Evolutionary conservation across 176 grass and related monocot genomes (phyloP), one percentile per base, ranked within the genome.

Genomic region (Oryza glumipatula): DNA sequence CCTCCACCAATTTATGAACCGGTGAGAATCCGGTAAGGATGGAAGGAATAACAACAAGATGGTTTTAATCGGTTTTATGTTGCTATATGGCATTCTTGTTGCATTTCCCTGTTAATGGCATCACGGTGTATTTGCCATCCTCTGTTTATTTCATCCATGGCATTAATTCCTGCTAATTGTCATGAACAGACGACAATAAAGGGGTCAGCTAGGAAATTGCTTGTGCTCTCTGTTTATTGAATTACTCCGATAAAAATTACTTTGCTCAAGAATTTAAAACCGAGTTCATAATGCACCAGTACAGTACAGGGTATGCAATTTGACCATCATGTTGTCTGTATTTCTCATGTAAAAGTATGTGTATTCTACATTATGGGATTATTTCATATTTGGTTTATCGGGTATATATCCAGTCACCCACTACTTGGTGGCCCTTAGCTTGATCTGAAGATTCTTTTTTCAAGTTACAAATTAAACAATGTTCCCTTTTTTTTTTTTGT

Each of bases 1-100:
- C 96, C 96, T 2, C 96, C 96, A 22, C 91, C 91, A 11, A 96
- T 98, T 32, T 61, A 95, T 33, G 96, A 98, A 60, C 86, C 84
- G 11, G 96, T 77, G 6, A 89, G 96, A 68, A 83, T 98, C 52
- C 67, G 70, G 89, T 95, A 91, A 84, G n/a, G 51, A 74, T 68
- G 68, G 35, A 14, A 54, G 51, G 51, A n/a, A 60, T 9, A 60
- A 66, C 61, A 24, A 41, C 0, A 11, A 4, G 38, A 70, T 51
- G 21, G 47, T 38, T 54, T 64, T 28, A 52, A 14, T 17, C 32
- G 10, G 52, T 28, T 80, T 71, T 19, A 22, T 82, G 67, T 49
- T 69, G 8, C 44, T 67, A 17, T 24, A 52, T 35, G 35, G 0
- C 14, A 14, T 80, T 36, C 47, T 16, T 47, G 73, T 38, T 41